Evolutionary conservation across 2,329 filamentous ascomycete species (phyloP), one percentile per base, ranked within the genome.

Genomic region (Phialophora verrucosa): DNA sequence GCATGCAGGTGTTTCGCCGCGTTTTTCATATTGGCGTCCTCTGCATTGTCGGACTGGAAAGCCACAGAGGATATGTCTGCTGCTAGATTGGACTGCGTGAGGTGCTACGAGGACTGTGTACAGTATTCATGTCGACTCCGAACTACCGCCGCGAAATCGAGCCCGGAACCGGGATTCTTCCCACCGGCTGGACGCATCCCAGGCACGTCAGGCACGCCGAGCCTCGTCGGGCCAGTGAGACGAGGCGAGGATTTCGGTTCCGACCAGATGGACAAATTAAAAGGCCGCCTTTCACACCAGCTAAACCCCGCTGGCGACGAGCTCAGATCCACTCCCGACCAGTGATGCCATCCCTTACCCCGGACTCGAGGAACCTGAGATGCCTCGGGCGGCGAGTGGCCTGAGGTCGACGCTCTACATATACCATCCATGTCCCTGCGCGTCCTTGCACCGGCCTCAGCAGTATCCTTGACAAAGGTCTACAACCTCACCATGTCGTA

Each of bases 341-440:
- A 29, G 14, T 61, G 47, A 53, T 55, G 53, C 25, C 29, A 55
- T 55, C 53, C 53, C 35, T 55, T 55, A 55, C 53, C 53, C 53
- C 53, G 53, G 53, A 55, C 53, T 55, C 25, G 12, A n/a, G 25
- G 53, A 55, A 44, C n/a, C 31, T 17, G 8, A 27, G 11, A 32
- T 29, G 53, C 53, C 51, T 54, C 23, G 51, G 23, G 14, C 12
- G 31, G 44, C 17, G 44, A 23, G 27, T 38, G 20, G 27, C 51
- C 59, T 8, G 49, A 53, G 49, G 23, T 35, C 27, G 25, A 8
- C 17, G 29, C 8, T 53, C 53, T 10, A 55, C 25, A 55, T 17
- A 31, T 12, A 55, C 29, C 6, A 12, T 27, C 25, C 10, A 2
- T 53, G 17, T 53, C 49, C 49, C 20, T 20, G 17, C 29, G 5